Base-by-base conservation (phyloP, 2,329 filamentous ascomycete genomes). In the Ophiognomonia clavigignenti-juglandacearum region DNA sequence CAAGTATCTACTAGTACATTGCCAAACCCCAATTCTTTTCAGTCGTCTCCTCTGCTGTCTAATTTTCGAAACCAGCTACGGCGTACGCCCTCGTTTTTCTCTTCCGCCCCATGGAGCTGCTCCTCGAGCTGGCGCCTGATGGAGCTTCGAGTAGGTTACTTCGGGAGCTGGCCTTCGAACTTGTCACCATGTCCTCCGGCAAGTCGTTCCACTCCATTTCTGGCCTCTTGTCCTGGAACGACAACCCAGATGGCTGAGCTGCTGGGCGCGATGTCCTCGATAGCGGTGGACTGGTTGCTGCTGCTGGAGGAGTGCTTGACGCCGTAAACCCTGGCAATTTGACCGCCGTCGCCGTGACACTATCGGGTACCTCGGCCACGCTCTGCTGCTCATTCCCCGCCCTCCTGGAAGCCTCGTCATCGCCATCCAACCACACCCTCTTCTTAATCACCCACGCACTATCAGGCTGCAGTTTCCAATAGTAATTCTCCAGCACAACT, bases 121-220 rank as follows among this genome's bases (percentile, higher is more conserved):
- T 78, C 59, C 78, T 81, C 40, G 78, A 82, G 57, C 74, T 80
- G 1, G 71, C 61, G 18, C 63, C 63, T 3, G 72, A 74, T 36
- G 65, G 50, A 9, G 55, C 53, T 13, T 50, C 35, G n/a, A 53
- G 45, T 13, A 52, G 45, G 24, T 50, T 43, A 27, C 48, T 63
- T 36, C 57, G 40, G 22, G 51, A 51, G 37, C 48, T 48, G 26
- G 29, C 51, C 13, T 45, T 49, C 26, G 51, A 46, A 3, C 61
- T 48, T 18, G 62, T 58, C 10, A 74, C 62, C 77, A 83, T 82
- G 43, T 84, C 80, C 9, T 71, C 68, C 0, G 81, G 81, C 9
- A 85, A 57, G 58, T 85, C 81, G 63, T 85, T 85, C 81, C 81
- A 85, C 58, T 84, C 81, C 24, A 65, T 78, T 18, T 77, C 74